phyloP scores from a whole-genome alignment of 257 asterid species.

The Gentiana dahurica region DNA sequence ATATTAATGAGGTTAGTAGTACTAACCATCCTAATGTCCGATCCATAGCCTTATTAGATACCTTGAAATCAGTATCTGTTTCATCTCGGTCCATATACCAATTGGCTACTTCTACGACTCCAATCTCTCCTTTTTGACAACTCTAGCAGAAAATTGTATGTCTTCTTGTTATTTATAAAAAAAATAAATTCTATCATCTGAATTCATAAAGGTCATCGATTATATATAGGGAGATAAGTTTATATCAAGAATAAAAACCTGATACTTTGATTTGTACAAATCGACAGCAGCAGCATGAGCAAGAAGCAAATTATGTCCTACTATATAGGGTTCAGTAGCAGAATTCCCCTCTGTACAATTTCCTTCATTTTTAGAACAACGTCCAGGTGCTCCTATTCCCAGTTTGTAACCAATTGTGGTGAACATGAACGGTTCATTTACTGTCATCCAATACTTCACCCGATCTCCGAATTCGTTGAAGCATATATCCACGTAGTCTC shows the following conservation, averaged over 20 bases:
- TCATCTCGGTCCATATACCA: conserved; percentile 13
- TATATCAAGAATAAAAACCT: background rate
- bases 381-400: background rate
- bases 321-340: conserved; percentile 5
- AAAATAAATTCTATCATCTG: background rate
- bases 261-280: conserved; percentile 1
- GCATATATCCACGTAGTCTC: no score
- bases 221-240: no score
- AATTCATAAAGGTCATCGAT: background rate
- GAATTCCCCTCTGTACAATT: conserved; percentile 3
- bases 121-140: conserved; percentile 16
- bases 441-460: no score
- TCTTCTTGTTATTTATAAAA: rapidly evolving
- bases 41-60: conserved; percentile 16
- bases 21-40: conserved; percentile 17
- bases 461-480: no score
- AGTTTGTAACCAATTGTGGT: no score
- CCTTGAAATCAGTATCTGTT: conserved; percentile 12
- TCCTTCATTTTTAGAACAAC: background rate
- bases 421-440: no score
- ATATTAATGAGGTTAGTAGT: background rate
- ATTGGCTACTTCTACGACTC: conserved; percentile 11
- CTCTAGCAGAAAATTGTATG: conserved; percentile 3
- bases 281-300: conserved; percentile 6
- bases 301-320: conserved; percentile 1